phyloP scores from a whole-genome alignment of 805 yeast genomes.

The Kluyveromyces lactis region DNA sequence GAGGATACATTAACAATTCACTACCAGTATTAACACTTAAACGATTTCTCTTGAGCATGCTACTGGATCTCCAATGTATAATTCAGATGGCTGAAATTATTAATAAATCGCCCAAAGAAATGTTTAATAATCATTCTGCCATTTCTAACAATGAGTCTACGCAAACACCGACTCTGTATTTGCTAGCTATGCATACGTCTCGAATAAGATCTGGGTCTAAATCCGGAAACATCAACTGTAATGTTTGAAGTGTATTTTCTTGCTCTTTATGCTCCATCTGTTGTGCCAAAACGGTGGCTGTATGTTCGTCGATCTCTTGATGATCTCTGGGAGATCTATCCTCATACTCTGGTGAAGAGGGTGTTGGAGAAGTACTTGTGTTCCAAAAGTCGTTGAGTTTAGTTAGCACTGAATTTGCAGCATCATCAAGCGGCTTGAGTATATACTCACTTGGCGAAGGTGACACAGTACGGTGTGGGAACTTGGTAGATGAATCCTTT shows the following conservation, averaged over 20 bases:
- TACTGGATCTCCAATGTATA: no score
- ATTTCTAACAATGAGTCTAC: slow-evolving; percentile 43
- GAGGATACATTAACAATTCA: no score
- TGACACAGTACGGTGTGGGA: not conserved
- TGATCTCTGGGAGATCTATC: not conserved
- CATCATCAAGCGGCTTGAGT: slow-evolving; percentile 21
- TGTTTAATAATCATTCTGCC: no score
- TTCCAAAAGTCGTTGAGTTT: slow-evolving; percentile 19
- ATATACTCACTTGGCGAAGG: slow-evolving; percentile 15
- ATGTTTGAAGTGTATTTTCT: slow-evolving; percentile 37
- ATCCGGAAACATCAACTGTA: slow-evolving; percentile 67
- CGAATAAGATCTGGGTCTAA: slow-evolving; percentile 59
- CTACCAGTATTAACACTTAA: no score
- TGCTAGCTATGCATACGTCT: slow-evolving; percentile 61
- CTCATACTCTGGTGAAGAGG: not conserved
- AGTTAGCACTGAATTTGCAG: slow-evolving; percentile 15
- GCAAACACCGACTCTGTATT: slow-evolving; percentile 61
- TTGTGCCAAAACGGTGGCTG: slow-evolving; percentile 25
- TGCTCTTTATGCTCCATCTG: slow-evolving; percentile 36
- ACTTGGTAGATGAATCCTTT: not conserved
- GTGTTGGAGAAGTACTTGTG: slow-evolving; percentile 5
- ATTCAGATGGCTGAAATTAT: no score
- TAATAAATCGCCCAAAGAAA: no score
- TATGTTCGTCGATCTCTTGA: slow-evolving; percentile 5
- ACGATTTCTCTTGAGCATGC: no score